Evolutionary conservation across 306 rosid species (phyloP), one percentile per base, ranked within the genome.

Genomic region (Dryas drummondii): DNA sequence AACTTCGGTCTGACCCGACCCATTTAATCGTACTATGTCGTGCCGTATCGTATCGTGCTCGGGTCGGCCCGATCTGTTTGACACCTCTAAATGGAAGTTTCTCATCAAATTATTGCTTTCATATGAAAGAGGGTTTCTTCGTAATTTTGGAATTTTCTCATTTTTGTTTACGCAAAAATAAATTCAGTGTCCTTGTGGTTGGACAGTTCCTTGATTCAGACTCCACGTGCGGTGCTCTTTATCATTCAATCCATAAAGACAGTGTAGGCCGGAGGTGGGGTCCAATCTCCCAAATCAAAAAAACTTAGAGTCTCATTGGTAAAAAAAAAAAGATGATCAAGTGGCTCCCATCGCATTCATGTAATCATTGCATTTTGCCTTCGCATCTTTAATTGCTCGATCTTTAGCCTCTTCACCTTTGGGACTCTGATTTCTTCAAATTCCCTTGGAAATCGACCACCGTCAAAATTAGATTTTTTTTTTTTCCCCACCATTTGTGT

Each of bases 191-290:
- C 75, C 56, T 73, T 77, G 86, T 84, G 78, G 88, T 85, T 88
- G 88, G 89, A 87, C 88, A 85, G 96, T 76, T 81, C 76, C 92
- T 86, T 93, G 97, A 86, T 89, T 81, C 89, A 86, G 96, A 87
- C 85, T 86, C 94, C 90, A 85, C 93, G 88, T 82, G 93, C 83
- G 91, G 90, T 86, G 88, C 87, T 87, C 82, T 84, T 86, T 87
- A 85, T 86, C 90, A 85, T 87, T 87, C 96, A 89, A 74, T 83
- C 82, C 94, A 58, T 79, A 80, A 79, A 89, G 89, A 87, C 87
- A 77, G 82, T 73, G 87, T 88, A 83, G 84, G 83, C 88, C 87
- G 72, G 78, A 68, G 78, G 58, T 84, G 88, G 98, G 92, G 40
- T 87, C 92, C 89, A 67, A 52, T 48, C 80, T 68, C 63, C 81